phyloP scores from a whole-genome alignment of 768 basidiomycete species.

The Porpolomopsis calyptriformis region DNA sequence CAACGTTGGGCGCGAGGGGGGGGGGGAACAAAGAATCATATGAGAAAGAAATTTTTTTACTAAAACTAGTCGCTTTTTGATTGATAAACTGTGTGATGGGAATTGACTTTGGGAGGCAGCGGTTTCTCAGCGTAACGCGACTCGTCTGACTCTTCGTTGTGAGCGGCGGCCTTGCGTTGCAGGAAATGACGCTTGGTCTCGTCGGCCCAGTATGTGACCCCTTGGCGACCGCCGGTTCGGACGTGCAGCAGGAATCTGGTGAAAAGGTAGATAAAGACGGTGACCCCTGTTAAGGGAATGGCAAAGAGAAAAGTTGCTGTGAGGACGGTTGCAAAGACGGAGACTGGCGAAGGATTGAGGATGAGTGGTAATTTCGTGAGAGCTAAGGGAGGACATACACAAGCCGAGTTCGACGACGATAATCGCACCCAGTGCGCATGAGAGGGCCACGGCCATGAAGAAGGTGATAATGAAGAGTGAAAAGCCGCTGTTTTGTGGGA shows the following conservation, averaged over 20 bases:
- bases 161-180: not conserved
- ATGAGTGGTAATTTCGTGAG: not conserved
- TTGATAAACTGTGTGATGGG: no score
- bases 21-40: no score
- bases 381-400: conserved; percentile 16
- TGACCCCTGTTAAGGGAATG: conserved; percentile 14
- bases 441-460: conserved; percentile 25
- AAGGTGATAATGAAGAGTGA: conserved; percentile 27
- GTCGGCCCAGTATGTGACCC: conserved; percentile 12
- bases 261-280: conserved; percentile 15
- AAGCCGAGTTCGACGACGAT: conserved; percentile 21
- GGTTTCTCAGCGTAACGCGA: no score
- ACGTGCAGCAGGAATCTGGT: conserved; percentile 13
- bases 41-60: no score
- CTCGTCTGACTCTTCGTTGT: not conserved
- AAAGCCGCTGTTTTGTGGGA: conserved; percentile 11
- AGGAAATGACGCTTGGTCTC: conserved; percentile 13
- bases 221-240: conserved; percentile 15
- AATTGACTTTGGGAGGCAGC: no score
- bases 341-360: conserved; percentile 14
- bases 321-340: conserved; percentile 14
- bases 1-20: no score
- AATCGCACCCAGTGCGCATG: conserved; percentile 22
- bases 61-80: no score
- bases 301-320: conserved; percentile 15